Evolutionary conservation across 2,329 filamentous ascomycete genomes (phyloP).

Genomic region (Pseudocercospora crystallina): DNA sequence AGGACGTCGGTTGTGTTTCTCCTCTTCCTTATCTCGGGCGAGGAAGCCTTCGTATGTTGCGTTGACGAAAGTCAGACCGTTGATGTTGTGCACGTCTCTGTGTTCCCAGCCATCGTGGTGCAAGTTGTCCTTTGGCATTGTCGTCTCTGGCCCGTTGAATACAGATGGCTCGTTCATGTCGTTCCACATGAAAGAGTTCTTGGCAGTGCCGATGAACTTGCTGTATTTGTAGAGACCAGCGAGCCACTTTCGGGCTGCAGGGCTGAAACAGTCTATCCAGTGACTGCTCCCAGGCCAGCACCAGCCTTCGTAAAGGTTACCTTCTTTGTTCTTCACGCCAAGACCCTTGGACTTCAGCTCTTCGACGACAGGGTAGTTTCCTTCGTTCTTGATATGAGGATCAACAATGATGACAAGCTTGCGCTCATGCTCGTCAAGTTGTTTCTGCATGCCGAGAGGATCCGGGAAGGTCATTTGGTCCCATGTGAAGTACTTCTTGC

Average conservation of each 20-base stretch:
- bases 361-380: constrained; percentile 71
- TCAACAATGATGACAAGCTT: constrained; percentile 95
- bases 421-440: constrained; percentile 78
- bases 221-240: constrained; percentile 82
- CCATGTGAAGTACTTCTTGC: constrained; percentile 98
- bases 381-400: constrained; percentile 93
- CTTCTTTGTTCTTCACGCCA: constrained; percentile 86
- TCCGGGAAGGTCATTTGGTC: constrained; percentile 85
- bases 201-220: constrained; percentile 78
- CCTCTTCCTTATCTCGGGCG: constrained; percentile 80
- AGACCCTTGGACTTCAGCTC: constrained; percentile 82
- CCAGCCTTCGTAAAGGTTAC: constrained; percentile 89
- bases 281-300: constrained; percentile 97
- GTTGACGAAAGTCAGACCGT: constrained; percentile 93
- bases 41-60: constrained; percentile 85
- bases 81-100: constrained; percentile 91
- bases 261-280: constrained; percentile 96
- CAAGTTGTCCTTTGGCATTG: constrained; percentile 98
- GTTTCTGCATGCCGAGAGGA: constrained; percentile 82
- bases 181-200: constrained; percentile 96
- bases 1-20: constrained; percentile 60
- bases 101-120: constrained; percentile 94
- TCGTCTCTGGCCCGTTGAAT: constrained; percentile 96
- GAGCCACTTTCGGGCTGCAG: constrained; percentile 91
- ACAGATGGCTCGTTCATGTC: constrained; percentile 99